Conservation (phyloP, 176 grass and related monocot genomes). For the Themeda triandra region DNA sequence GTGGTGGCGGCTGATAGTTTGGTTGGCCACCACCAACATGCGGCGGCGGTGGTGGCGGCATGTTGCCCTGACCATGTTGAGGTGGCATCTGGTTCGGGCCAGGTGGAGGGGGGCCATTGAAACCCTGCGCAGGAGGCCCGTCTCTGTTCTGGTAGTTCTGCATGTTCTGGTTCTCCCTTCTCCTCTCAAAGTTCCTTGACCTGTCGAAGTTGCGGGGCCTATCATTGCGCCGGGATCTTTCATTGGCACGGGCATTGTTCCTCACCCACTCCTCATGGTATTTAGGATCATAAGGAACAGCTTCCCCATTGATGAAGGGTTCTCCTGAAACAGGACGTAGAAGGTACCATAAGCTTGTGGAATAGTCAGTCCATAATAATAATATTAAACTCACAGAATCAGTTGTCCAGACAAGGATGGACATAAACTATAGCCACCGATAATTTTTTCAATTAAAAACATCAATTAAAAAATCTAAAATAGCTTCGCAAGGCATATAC, state of each 20-base stretch:
- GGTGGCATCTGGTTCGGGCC: constrained; percentile 27
- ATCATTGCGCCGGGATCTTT: constrained; percentile 68
- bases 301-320: constrained; percentile 88
- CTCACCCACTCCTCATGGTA: constrained; percentile 82
- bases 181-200: constrained; percentile 75
- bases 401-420: neutral
- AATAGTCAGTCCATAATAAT: neutral
- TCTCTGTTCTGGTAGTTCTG: constrained; percentile 78
- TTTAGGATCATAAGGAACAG: constrained; percentile 83
- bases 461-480: neutral
- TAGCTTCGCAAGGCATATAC: neutral
- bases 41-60: constrained; percentile 28
- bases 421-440: neutral
- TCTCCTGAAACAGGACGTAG: constrained; percentile 56
- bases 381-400: neutral
- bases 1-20: constrained; percentile 38
- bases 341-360: neutral
- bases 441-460: neutral
- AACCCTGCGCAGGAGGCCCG: constrained; percentile 36
- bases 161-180: constrained; percentile 57
- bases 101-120: constrained; percentile 28
- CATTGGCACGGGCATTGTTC: constrained; percentile 63
- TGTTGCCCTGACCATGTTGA: constrained; percentile 27
- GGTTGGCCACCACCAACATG: constrained; percentile 14
- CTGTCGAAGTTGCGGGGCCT: constrained; percentile 87